Percentiles rank a stretch among this genome's conserved stretches.
phyloP scores from a whole-genome alignment of 2,329 filamentous ascomycete species.

The Trichoderma arundinaceum region DNA sequence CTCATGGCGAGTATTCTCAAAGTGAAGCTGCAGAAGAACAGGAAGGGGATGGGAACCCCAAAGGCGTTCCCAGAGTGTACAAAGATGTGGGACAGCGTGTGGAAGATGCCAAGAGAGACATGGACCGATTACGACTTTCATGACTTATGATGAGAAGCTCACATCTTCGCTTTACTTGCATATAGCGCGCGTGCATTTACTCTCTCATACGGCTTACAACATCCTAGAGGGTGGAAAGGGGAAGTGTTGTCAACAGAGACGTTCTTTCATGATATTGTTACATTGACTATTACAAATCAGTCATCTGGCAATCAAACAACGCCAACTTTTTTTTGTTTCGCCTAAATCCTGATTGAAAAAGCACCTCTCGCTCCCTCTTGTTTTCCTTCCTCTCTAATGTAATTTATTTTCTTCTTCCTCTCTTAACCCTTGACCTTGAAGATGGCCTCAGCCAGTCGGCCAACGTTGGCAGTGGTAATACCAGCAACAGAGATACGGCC shows the following conservation, averaged over 20 bases:
- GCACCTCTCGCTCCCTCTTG: not conserved
- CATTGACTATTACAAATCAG: slow-evolving; percentile 28
- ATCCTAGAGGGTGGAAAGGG: not conserved
- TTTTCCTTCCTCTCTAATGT: not conserved
- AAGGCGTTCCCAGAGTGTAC: slow-evolving; percentile 60
- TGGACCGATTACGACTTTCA: slow-evolving; percentile 44
- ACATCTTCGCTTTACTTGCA: not conserved
- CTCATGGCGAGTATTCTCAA: slow-evolving; percentile 55
- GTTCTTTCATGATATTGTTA: slow-evolving; percentile 32
- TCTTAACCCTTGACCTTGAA: slow-evolving; percentile 77
- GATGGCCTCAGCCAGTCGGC: slow-evolving; percentile 80
- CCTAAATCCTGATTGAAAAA: slow-evolving; percentile 15
- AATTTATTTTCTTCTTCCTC: not conserved
- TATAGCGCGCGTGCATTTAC: slow-evolving; percentile 2
- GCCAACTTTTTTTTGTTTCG: not conserved
- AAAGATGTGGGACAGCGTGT: slow-evolving; percentile 57
- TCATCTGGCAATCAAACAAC: slow-evolving; percentile 6
- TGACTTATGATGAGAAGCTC: slow-evolving; percentile 8
- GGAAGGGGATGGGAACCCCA: slow-evolving; percentile 56
- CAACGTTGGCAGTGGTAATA: slow-evolving; percentile 80
- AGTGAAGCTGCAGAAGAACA: slow-evolving; percentile 43
- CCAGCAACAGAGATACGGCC: slow-evolving; percentile 85
- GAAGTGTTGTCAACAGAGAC: slow-evolving; percentile 10
- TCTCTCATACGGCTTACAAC: not conserved
- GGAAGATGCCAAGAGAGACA: slow-evolving; percentile 55